Base-by-base conservation (phyloP, 1,139 yeast genomes). In the Lodderomyces theae region DNA sequence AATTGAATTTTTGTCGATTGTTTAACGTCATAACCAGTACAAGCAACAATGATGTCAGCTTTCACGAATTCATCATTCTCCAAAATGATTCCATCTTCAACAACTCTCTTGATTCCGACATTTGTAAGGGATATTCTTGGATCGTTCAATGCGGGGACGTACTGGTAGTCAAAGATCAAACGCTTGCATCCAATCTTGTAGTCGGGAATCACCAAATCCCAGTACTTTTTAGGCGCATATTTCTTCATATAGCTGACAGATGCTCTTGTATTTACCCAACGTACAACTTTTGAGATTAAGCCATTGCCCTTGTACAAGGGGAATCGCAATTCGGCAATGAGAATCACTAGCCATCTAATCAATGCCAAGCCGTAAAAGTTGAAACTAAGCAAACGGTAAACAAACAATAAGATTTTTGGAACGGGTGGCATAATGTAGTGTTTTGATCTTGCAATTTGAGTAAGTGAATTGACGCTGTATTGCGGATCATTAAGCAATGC, bases 171-270 rank as follows among this genome's bases (percentile, higher is more conserved):
- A 47, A 61, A 69, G 38, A 70, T 63, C 48, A 69, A 53, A 42
- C 76, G 55, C 48, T 70, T 70, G 53, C 76, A 70, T 3, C 76
- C 76, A 46, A 70, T 57, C 47, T 68, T 69, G 51, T 53, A 70
- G 19, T 64, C 58, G 4, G 76, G 76, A 25, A 67, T 56, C 28
- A 70, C 47, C 39, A 49, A 40, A 10, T 62, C 57, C 36, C 63
- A 67, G 49, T 51, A 68, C 50, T 65, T 56, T 36, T 60, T 50
- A 1, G 75, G 75, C n/a, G 68, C 58, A 8, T 51, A 49, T 4
- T 34, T 41, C 34, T 52, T 58, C 67, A 70, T 63, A 47, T 70
- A 69, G 2, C 36, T 23, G 7, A 53, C 29, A 1, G 68, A 54
- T 5, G 42, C 9, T 21, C 42, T 38, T 3, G 57, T 51, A 43